A percentile compares a stretch with the other conserved stretches of the same genome.
These are phyloP conservation scores for Russula earlei DNA, from an alignment of 768 basidiomycete species.

Conservation along the genomic window DNA sequence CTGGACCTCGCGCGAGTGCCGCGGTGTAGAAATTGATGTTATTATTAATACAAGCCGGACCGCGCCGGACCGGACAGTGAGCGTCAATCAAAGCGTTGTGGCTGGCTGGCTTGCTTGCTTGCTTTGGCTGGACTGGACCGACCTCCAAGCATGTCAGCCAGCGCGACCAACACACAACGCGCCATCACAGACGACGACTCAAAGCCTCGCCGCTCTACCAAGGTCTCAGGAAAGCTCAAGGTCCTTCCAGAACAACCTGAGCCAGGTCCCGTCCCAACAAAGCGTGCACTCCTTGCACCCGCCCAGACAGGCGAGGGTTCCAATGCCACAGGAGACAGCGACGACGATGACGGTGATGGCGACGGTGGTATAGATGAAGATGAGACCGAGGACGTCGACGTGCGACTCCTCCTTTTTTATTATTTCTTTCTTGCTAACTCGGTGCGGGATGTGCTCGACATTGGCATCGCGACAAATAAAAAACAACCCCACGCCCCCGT, in stretches of 20 bases:
- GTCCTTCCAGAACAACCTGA: conserved; percentile 82
- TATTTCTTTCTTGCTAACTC: neutral
- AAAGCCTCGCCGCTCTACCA: conserved; percentile 63
- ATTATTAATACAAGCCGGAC: neutral
- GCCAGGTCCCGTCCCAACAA: conserved; percentile 24
- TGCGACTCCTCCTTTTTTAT: conserved; percentile 24
- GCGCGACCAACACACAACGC: neutral
- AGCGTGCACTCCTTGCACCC: conserved; percentile 19
- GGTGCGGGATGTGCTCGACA: neutral
- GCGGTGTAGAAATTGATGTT: neutral
- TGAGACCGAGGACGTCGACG: conserved; percentile 55
- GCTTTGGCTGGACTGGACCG: no score
- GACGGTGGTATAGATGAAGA: conserved; percentile 62
- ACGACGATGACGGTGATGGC: conserved; percentile 45
- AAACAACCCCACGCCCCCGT: neutral
- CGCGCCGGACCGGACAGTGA: neutral
- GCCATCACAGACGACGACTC: conserved; percentile 29
- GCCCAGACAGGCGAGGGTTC: conserved; percentile 25
- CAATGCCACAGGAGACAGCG: conserved; percentile 27
- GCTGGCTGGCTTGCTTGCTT: no score
- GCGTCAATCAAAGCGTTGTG: no score
- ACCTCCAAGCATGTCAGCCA: neutral
- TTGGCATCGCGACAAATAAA: neutral
- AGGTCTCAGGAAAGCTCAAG: conserved; percentile 78
- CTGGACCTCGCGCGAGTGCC: neutral